A percentile compares a stretch with the other conserved stretches of the same genome.
Evolutionary conservation across 140 eudicot species (phyloP).

Genomic region (Ambrosia hybrid): DNA sequence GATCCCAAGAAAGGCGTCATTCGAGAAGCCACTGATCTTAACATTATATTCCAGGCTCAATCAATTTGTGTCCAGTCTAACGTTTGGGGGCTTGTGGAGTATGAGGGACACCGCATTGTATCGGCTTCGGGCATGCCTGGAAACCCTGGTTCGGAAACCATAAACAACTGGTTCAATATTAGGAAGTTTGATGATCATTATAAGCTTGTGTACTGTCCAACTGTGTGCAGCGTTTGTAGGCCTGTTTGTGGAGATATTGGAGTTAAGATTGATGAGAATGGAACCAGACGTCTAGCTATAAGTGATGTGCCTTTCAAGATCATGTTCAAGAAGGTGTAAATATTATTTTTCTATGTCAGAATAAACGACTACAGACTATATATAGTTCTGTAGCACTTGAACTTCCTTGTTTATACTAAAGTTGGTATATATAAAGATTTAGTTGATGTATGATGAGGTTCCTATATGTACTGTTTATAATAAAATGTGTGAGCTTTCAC

Average conservation of each 20-base stretch:
- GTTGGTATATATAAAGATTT: not conserved
- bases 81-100: slow-evolving; percentile 40
- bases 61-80: slow-evolving; percentile 36
- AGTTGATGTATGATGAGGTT: not conserved
- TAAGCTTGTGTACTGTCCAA: slow-evolving; percentile 54
- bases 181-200: slow-evolving; percentile 32
- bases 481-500: no score
- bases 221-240: slow-evolving; percentile 40
- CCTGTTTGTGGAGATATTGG: slow-evolving; percentile 56
- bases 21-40: slow-evolving; percentile 19
- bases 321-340: slow-evolving; percentile 45
- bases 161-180: slow-evolving; percentile 53
- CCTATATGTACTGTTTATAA: not conserved
- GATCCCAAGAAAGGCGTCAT: no score
- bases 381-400: slow-evolving; percentile 1
- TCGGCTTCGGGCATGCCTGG: slow-evolving; percentile 41
- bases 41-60: slow-evolving; percentile 33
- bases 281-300: slow-evolving; percentile 42
- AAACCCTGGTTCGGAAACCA: slow-evolving; percentile 46
- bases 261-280: slow-evolving; percentile 38
- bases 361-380: slow-evolving; percentile 9
- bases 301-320: slow-evolving; percentile 47
- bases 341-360: not conserved
- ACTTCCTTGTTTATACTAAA: not conserved
- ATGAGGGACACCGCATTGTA: slow-evolving; percentile 29